Evolutionary conservation across 1,139 yeast genomes (phyloP).

Genomic region (Starmera stellimalicola): DNA sequence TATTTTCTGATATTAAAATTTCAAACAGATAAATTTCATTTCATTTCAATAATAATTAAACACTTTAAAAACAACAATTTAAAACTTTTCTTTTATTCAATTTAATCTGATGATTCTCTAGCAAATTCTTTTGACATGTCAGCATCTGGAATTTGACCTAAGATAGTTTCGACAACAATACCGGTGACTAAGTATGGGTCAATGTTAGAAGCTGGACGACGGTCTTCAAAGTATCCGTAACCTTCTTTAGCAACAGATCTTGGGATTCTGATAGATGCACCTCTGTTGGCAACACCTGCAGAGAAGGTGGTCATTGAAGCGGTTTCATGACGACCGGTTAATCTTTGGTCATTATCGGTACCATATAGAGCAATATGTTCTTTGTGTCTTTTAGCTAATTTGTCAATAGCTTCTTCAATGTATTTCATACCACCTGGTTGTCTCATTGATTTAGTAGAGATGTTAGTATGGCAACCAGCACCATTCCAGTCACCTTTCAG

Average conservation of each 20-base stretch:
- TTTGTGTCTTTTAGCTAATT: slow-evolving; percentile 90
- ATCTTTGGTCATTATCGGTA: slow-evolving; percentile 86
- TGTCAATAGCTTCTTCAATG: slow-evolving; percentile 87
- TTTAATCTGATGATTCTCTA: slow-evolving; percentile 44
- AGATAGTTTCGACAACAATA: slow-evolving; percentile 93
- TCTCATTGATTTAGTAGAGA: slow-evolving; percentile 89
- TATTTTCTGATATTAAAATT: too few species aligned
- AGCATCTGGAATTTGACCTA: slow-evolving; percentile 93
- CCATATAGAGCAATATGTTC: slow-evolving; percentile 96
- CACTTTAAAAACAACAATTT: not conserved
- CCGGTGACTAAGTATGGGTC: slow-evolving; percentile 98
- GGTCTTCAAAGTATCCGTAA: slow-evolving; percentile 96
- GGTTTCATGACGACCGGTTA: slow-evolving; percentile 98
- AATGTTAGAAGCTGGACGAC: slow-evolving; percentile 99
- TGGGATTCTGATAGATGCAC: slow-evolving; percentile 97
- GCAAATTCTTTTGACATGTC: slow-evolving; percentile 87
- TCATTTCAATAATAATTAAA: too few species aligned
- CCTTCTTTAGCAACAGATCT: slow-evolving; percentile 98
- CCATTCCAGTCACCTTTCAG: slow-evolving; percentile 99
- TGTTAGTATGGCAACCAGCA: slow-evolving; percentile 99
- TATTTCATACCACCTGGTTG: slow-evolving; percentile 90
- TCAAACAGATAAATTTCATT: too few species aligned
- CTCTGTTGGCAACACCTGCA: slow-evolving; percentile 99
- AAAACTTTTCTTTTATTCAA: too few species aligned
- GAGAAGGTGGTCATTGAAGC: slow-evolving; percentile 88